Evolutionary conservation across 257 asterid genomes (phyloP), one percentile per base, ranked within the genome.

Genomic region (Rubia yunnanensis): DNA sequence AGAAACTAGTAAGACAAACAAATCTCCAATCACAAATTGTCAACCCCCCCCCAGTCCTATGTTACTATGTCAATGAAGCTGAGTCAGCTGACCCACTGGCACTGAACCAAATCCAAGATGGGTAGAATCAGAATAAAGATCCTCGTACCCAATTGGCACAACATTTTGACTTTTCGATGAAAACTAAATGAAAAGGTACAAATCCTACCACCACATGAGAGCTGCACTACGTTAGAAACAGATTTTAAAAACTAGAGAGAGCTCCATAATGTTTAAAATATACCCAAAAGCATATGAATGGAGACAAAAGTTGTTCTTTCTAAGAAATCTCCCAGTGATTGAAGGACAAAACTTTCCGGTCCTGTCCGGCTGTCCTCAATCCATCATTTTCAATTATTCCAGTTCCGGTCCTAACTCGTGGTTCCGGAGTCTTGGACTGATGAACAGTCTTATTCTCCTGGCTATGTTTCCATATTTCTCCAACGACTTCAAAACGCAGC

Each of bases 401-500:
- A n/a, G n/a, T n/a, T n/a, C n/a, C n/a, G n/a, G n/a, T n/a, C n/a
- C n/a, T n/a, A n/a, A n/a, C n/a, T n/a, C n/a, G n/a, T n/a, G n/a
- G n/a, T n/a, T n/a, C n/a, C n/a, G n/a, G n/a, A n/a, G n/a, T n/a
- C n/a, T n/a, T n/a, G n/a, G n/a, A n/a, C n/a, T n/a, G n/a, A n/a
- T n/a, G n/a, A n/a, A n/a, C n/a, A n/a, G n/a, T n/a, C n/a, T n/a
- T n/a, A n/a, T n/a, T n/a, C n/a, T n/a, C n/a, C n/a, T n/a, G n/a
- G n/a, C n/a, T n/a, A n/a, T n/a, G n/a, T n/a, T n/a, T n/a, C n/a
- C 5, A 15, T 52, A 22, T n/a, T 65, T 50, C 58, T 49, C 50
- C 31, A 23, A 18, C 52, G 31, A 56, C 58, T 56, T 56, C 24
- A 10, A 56, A 57, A 18, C 22, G 7, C 44, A 67, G 65, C 72